phyloP scores from a whole-genome alignment of 257 asterid genomes.

The Fraxinus anomala region DNA sequence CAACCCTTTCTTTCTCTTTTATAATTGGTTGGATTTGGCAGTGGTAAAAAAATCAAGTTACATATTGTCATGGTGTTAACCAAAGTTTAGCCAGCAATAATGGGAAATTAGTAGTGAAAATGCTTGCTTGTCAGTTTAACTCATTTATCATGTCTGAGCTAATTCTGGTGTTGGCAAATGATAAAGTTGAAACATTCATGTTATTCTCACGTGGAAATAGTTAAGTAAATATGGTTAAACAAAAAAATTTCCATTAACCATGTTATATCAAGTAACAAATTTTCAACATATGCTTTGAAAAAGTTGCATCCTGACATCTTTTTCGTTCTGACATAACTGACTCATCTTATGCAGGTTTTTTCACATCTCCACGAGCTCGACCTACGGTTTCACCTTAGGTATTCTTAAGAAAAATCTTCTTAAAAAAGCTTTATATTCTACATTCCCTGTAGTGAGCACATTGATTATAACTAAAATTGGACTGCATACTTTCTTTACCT shows the following conservation, averaged over 20 bases:
- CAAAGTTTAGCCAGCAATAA: no score
- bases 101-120: no score
- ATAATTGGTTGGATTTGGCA: background rate
- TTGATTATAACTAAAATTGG: constrained; percentile 13
- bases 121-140: background rate
- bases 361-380: constrained; percentile 96
- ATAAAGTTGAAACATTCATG: background rate
- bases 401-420: constrained; percentile 25
- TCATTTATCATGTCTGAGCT: background rate
- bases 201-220: background rate
- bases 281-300: constrained; percentile 21
- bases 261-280: background rate
- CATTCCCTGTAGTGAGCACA: background rate
- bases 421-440: constrained; percentile 19
- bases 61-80: no score
- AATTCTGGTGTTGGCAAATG: background rate
- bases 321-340: constrained; percentile 24
- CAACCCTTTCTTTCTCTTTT: background rate
- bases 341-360: constrained; percentile 70
- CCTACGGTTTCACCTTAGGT: constrained; percentile 92
- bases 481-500: constrained; percentile 4
- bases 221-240: constrained; percentile 2
- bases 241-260: constrained; percentile 2
- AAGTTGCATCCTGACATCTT: constrained; percentile 16
- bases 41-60: background rate